Conservation (phyloP, 139 green algal species). For the Monoraphidium neglectum region DNA sequence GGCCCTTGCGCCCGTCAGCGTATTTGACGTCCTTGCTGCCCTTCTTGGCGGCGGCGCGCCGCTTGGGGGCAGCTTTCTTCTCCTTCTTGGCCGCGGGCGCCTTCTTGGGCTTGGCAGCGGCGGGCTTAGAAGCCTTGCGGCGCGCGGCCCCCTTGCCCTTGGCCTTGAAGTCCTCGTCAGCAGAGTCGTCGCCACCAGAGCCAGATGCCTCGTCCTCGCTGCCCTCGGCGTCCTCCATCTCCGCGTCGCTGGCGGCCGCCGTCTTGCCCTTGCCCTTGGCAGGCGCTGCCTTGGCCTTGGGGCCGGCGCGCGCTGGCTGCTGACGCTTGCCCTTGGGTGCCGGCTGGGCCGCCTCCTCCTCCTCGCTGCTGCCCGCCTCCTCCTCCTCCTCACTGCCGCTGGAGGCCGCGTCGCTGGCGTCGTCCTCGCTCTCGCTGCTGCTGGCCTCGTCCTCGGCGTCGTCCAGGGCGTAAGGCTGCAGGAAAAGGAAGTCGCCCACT, state of each 20-base stretch:
- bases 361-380: neutral
- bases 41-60: neutral
- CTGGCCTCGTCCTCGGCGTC: slow-evolving; percentile 10
- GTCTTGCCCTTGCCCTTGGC: neutral
- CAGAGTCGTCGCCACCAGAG: too few relatives aligned
- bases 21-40: neutral
- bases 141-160: neutral
- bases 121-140: slow-evolving; percentile 11
- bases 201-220: too few relatives aligned
- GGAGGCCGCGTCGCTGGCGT: slow-evolving; percentile 9
- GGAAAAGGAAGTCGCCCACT: slow-evolving; percentile 78
- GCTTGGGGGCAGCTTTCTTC: neutral
- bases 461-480: slow-evolving; percentile 53
- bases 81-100: slow-evolving; percentile 10
- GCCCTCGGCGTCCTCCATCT: neutral
- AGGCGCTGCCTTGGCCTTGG: too few relatives aligned
- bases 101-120: neutral
- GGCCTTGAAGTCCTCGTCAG: neutral
- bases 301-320: neutral
- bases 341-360: slow-evolving; percentile 3
- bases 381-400: slow-evolving; percentile 8
- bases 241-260: neutral
- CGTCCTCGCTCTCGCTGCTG: slow-evolving; percentile 16
- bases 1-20: slow-evolving; percentile 25
- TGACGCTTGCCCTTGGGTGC: neutral